Evolutionary conservation across 306 rosid species (phyloP).

Genomic region (Mimosa bimucronata): DNA sequence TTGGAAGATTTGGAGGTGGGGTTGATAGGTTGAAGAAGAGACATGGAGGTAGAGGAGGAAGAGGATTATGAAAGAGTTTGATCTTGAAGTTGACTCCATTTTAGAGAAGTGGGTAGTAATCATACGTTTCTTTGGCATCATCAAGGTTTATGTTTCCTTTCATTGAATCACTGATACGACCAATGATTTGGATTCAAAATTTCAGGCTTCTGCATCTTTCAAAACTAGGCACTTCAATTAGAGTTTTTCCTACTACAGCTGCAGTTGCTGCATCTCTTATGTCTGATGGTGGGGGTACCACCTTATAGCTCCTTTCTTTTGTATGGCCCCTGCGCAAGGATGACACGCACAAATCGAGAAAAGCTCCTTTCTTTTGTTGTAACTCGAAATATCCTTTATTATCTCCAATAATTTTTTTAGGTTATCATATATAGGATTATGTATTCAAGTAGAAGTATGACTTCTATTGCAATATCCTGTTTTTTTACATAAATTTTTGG

Average conservation of each 20-base stretch:
- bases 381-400: not conserved
- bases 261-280: slow-evolving; percentile 98
- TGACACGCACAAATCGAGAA: no score
- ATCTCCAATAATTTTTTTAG: not conserved
- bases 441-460: not conserved
- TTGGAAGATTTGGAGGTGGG: no score
- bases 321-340: no score
- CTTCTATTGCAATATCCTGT: not conserved
- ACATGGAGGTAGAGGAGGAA: no score
- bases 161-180: no score
- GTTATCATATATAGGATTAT: slow-evolving; percentile 13
- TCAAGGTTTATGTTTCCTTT: slow-evolving; percentile 24
- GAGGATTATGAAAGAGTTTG: no score
- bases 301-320: slow-evolving; percentile 57
- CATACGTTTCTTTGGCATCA: no score
- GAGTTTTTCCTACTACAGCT: slow-evolving; percentile 95
- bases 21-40: no score
- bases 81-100: no score
- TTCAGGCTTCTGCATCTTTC: slow-evolving; percentile 94
- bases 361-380: slow-evolving; percentile 22
- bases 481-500: no score
- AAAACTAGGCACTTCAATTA: slow-evolving; percentile 87
- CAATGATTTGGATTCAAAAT: slow-evolving; percentile 39
- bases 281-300: slow-evolving; percentile 87
- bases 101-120: no score